Evolutionary conservation across 1,284 basidiomycete genomes (phyloP), one percentile per base, ranked within the genome.

Genomic region (Tranzscheliella williamsii): DNA sequence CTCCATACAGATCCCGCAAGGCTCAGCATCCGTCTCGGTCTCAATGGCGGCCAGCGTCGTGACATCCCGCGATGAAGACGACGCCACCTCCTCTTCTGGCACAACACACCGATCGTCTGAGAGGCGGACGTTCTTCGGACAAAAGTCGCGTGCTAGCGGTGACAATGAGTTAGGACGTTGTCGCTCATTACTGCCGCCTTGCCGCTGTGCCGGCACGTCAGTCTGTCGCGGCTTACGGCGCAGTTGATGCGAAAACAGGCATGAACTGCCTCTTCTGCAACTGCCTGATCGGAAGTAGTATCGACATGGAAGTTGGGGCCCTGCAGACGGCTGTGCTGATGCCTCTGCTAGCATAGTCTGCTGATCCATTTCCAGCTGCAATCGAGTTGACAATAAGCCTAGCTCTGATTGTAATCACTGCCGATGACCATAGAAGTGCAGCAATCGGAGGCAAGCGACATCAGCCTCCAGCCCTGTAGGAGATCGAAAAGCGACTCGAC

Each of bases 1-100:
- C 8, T 67, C 63, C 42, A 63, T 57, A 42, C 63, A 67, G 30
- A 67, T 62, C 37, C 42, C 18, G 42, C 63, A 67, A 4, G 38
- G 32, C 12, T 46, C 37, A 9, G 40, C 35, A 33, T 53, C 42
- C 15, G 29, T 12, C 8, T 27, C 26, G 26, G 26, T 27, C 26
- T 8, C 26, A 27, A 27, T 8, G 26, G 26, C 26, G 8, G 26
- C 8, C 26, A 27, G 26, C 26, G n/a, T n/a, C n/a, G n/a, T n/a
- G n/a, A n/a, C n/a, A n/a, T n/a, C n/a, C n/a, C n/a, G n/a, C n/a
- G n/a, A n/a, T n/a, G n/a, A n/a, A n/a, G n/a, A 9, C 12, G 9
- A 34, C 18, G 11, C 18, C 32, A 20, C 9, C 18, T 20, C 9
- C 32, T 34, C 32, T 34, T 34, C 32, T 20, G n/a, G n/a, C n/a